Percentiles rank a stretch among this genome's conserved stretches.
Evolutionary conservation across 2,329 filamentous ascomycete species (phyloP).

Genomic region (Fonsecaea pugnacius): DNA sequence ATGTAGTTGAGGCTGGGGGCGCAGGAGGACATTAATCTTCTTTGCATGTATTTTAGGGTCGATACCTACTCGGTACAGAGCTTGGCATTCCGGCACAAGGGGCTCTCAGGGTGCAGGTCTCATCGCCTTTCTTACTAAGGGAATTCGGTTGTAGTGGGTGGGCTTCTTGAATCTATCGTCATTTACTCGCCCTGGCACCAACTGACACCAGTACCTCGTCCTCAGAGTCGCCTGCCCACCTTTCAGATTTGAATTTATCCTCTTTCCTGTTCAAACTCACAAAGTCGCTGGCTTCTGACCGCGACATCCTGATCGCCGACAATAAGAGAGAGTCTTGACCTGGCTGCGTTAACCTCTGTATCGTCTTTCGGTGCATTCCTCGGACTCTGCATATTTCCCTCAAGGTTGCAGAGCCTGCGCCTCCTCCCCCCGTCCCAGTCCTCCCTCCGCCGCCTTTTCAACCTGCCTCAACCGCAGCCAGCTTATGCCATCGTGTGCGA

Average conservation of each 20-base stretch:
- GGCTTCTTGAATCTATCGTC: conserved; percentile 18
- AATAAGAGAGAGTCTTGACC: conserved; percentile 38
- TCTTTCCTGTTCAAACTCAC: conserved; percentile 17
- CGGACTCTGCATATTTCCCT: conserved; percentile 17
- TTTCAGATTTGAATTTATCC: conserved; percentile 17
- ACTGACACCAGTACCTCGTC: conserved; percentile 4
- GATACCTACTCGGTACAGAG: not conserved
- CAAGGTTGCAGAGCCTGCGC: conserved; percentile 23
- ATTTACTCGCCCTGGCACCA: conserved; percentile 24
- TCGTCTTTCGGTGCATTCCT: conserved; percentile 21
- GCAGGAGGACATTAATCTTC: not conserved
- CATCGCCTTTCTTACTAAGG: not conserved
- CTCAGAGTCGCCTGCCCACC: conserved; percentile 11
- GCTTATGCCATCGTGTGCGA: conserved; percentile 28
- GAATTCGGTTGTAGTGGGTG: not conserved
- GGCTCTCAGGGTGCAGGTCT: not conserved
- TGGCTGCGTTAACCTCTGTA: conserved; percentile 37
- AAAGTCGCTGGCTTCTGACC: conserved; percentile 25
- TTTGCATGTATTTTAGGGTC: not conserved
- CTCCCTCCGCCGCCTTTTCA: conserved; percentile 31
- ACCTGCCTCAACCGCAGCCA: conserved; percentile 31
- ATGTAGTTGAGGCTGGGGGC: not conserved
- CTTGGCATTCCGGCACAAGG: not conserved
- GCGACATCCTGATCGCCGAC: conserved; percentile 34
- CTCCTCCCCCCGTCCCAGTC: conserved; percentile 36